phyloP scores from a whole-genome alignment of 768 basidiomycete species.

The Macrocybe gigantea region DNA sequence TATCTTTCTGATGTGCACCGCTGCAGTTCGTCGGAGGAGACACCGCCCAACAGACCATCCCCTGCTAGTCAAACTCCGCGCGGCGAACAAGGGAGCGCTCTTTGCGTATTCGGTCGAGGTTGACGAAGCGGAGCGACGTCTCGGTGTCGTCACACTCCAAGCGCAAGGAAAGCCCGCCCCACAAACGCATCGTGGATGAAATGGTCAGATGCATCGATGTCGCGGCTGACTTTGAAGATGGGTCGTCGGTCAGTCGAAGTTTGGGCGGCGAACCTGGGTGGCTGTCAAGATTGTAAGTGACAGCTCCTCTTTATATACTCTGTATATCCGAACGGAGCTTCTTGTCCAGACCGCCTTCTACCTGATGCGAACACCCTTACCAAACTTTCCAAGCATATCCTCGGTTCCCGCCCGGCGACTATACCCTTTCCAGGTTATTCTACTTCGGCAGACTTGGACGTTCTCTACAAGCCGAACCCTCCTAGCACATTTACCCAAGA shows the following conservation, averaged over 20 bases:
- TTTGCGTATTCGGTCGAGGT: slow-evolving; percentile 88
- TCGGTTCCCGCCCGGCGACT: slow-evolving; percentile 18
- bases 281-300: slow-evolving; percentile 73
- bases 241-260: slow-evolving; percentile 14
- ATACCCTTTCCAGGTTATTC: neutral
- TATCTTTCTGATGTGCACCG: neutral
- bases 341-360: slow-evolving; percentile 58
- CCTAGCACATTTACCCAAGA: slow-evolving; percentile 31
- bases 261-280: slow-evolving; percentile 67
- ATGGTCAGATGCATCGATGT: slow-evolving; percentile 73
- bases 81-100: slow-evolving; percentile 66
- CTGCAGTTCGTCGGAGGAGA: slow-evolving; percentile 86
- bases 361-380: slow-evolving; percentile 56
- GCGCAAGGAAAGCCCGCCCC: slow-evolving; percentile 24
- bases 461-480: neutral
- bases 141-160: slow-evolving; percentile 12
- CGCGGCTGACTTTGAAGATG: slow-evolving; percentile 76
- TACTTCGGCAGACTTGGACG: neutral
- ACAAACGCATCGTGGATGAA: slow-evolving; percentile 69
- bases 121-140: slow-evolving; percentile 46
- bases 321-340: neutral
- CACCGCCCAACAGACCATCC: slow-evolving; percentile 60
- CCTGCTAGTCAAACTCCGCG: slow-evolving; percentile 60
- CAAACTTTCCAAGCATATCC: slow-evolving; percentile 44
- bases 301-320: slow-evolving; percentile 2